Conservation (phyloP, 257 asterid genomes). For the Lantana camara region DNA sequence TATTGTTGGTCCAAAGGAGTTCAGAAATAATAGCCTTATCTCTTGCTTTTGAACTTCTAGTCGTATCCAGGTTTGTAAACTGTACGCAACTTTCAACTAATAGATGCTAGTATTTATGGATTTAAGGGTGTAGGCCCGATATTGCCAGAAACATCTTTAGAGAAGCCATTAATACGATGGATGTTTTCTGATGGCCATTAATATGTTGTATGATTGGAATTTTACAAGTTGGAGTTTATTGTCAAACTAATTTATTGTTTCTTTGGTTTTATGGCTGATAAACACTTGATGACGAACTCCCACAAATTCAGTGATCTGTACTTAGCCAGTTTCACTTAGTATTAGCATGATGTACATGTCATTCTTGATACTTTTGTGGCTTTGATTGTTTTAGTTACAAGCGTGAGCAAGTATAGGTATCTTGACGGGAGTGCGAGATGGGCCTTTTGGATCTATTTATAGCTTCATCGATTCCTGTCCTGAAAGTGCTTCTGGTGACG, state of each 20-base stretch:
- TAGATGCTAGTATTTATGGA: no score
- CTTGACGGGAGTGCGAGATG: slow-evolving; percentile 43
- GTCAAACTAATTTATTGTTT: neutral
- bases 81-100: no score
- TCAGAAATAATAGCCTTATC: no score
- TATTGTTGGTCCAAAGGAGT: no score
- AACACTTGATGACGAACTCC: no score
- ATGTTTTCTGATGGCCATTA: neutral
- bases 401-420: no score
- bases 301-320: neutral
- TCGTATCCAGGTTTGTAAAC: no score
- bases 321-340: slow-evolving; percentile 10
- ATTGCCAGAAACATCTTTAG: no score
- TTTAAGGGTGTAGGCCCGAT: no score
- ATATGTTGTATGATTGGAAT: neutral
- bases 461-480: slow-evolving; percentile 75
- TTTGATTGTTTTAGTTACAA: no score
- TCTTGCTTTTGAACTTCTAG: neutral
- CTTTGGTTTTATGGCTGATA: neutral
- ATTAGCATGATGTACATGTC: no score
- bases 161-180: neutral
- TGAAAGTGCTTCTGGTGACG: slow-evolving; percentile 78
- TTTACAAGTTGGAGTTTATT: slow-evolving; percentile 11
- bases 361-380: no score
- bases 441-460: slow-evolving; percentile 63